A percentile compares a stretch with the other conserved stretches of the same genome.
These are phyloP conservation scores for Medicago lupulina DNA, from an alignment of 306 rosid species.

Conservation along the genomic window DNA sequence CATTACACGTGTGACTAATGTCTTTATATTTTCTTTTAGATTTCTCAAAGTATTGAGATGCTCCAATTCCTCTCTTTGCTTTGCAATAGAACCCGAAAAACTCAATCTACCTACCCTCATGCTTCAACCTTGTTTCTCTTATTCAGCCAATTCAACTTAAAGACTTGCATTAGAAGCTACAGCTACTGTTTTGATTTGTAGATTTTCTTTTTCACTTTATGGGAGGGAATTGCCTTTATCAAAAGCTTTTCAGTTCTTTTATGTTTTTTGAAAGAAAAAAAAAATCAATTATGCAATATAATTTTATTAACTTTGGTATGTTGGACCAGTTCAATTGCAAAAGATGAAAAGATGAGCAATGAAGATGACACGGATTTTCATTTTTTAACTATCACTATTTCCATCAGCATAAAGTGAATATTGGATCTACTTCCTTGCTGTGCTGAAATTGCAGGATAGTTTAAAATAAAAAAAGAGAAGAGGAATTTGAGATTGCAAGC, in stretches of 20 bases:
- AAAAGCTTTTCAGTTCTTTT: conserved; percentile 8
- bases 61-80: background rate
- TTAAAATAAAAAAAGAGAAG: background rate
- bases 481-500: conserved; percentile 17
- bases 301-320: conserved; percentile 26
- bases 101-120: background rate
- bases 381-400: conserved; percentile 36
- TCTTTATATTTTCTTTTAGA: conserved; percentile 29
- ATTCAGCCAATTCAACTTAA: conserved; percentile 11
- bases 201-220: conserved; percentile 20
- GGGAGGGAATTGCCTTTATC: conserved; percentile 28
- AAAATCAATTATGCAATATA: background rate
- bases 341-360: conserved; percentile 8
- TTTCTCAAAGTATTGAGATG: too few relatives aligned
- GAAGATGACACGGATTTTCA: conserved; percentile 41
- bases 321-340: conserved; percentile 41
- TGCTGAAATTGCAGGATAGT: conserved; percentile 36
- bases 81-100: background rate
- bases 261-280: background rate
- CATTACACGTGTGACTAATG: conserved; percentile 50
- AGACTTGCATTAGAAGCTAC: conserved; percentile 18
- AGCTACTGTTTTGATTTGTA: conserved; percentile 23
- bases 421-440: conserved; percentile 43
- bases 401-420: conserved; percentile 38
- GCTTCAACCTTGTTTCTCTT: background rate